These are phyloP conservation scores for Alnus glutinosa DNA, from an alignment of 306 rosid species.

Conservation along the genomic window DNA sequence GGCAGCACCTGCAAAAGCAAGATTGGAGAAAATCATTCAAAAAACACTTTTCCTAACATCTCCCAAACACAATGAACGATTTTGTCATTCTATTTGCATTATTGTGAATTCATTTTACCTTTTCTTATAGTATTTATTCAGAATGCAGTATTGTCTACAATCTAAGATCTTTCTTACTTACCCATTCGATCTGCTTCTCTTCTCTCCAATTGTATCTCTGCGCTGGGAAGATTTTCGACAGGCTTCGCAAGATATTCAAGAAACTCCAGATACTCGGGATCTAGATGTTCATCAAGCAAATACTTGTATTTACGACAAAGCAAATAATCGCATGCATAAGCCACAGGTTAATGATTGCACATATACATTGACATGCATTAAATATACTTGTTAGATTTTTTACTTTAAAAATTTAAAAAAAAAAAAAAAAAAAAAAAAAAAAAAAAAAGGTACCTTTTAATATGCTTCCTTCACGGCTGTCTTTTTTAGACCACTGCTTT, in stretches of 20 bases:
- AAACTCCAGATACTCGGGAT: conserved; percentile 74
- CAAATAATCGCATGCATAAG: conserved; percentile 31
- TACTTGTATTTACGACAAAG: conserved; percentile 40
- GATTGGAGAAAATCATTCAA: neutral
- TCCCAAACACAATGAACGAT: neutral
- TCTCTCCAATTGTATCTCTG: conserved; percentile 77
- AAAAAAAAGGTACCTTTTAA: conserved; percentile 42
- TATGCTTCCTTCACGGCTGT: conserved; percentile 76
- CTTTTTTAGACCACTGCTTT: conserved; percentile 54
- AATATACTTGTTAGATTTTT: conserved; percentile 9
- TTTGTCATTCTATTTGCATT: conserved; percentile 7
- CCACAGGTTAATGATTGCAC: conserved; percentile 14
- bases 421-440: neutral
- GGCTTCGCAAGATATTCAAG: conserved; percentile 71
- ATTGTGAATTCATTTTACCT: neutral
- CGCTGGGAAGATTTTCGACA: conserved; percentile 79
- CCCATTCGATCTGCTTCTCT: conserved; percentile 77
- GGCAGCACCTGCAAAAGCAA: conserved; percentile 45
- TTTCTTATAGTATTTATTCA: conserved; percentile 6
- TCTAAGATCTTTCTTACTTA: conserved; percentile 33
- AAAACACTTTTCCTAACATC: neutral
- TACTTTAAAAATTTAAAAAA: neutral
- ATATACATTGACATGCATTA: conserved; percentile 28
- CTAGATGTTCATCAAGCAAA: conserved; percentile 56
- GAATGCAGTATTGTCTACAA: neutral